phyloP scores from a whole-genome alignment of 1,284 basidiomycete genomes.

The Tremellales sp. region DNA sequence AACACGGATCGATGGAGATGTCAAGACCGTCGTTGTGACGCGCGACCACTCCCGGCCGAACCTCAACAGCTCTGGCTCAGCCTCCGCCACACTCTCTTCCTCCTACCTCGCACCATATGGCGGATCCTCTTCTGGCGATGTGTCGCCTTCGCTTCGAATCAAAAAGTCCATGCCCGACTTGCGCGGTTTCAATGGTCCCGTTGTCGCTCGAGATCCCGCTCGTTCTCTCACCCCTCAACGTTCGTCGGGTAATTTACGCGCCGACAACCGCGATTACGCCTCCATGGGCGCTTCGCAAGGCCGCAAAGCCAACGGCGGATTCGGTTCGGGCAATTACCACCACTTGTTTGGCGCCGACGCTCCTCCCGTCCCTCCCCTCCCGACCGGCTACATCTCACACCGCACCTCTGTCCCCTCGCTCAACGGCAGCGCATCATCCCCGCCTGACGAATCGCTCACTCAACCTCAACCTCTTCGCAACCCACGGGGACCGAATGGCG shows the following conservation, averaged over 20 bases:
- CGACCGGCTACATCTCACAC: constrained; percentile 14
- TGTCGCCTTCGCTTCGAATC: constrained; percentile 63
- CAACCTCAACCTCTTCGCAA: constrained; percentile 33
- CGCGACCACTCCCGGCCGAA: constrained; percentile 37
- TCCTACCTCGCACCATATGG: constrained; percentile 42
- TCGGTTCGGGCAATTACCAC: constrained; percentile 26
- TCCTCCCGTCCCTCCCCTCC: constrained; percentile 40
- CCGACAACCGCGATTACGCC: constrained; percentile 58
- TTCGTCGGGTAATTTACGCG: constrained; percentile 85
- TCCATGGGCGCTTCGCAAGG: constrained; percentile 34
- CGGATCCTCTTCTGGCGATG: constrained; percentile 58
- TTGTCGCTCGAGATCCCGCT: constrained; percentile 66
- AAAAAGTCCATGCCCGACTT: constrained; percentile 89
- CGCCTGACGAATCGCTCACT: constrained; percentile 2
- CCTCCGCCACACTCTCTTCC: constrained; percentile 68
- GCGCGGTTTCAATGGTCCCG: constrained; percentile 56
- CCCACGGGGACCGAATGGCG: constrained; percentile 42
- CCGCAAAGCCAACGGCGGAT: constrained; percentile 19
- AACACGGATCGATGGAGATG: constrained; percentile 87
- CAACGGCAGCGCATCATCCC: neutral
- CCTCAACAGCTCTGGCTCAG: constrained; percentile 50
- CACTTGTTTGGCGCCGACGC: constrained; percentile 26
- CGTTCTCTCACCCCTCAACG: constrained; percentile 75
- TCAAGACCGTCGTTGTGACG: constrained; percentile 87
- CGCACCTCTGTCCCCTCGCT: neutral